Evolutionary conservation across 2,329 filamentous ascomycete species (phyloP).

Genomic region (Nannizzia gypsea): DNA sequence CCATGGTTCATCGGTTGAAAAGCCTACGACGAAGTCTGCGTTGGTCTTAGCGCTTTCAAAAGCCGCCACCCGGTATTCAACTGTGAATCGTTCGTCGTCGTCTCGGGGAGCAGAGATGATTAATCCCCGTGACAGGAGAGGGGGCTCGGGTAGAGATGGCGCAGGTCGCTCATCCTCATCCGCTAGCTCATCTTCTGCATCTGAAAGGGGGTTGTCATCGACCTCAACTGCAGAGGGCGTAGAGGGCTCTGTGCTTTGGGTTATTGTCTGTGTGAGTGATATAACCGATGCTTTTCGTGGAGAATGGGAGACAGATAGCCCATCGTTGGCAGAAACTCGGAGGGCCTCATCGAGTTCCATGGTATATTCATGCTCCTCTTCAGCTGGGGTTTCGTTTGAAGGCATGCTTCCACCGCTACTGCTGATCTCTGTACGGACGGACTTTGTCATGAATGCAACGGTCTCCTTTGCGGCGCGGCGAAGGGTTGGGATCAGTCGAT

Average conservation of each 20-base stretch:
- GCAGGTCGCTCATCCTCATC: conserved; percentile 6
- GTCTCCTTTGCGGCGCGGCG: conserved; percentile 32
- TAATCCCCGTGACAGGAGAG: conserved; percentile 27
- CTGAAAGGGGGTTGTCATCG: conserved; percentile 6
- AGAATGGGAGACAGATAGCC: conserved; percentile 7
- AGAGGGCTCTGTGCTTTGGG: conserved; percentile 26
- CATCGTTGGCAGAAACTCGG: background rate
- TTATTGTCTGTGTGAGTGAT: conserved; percentile 31
- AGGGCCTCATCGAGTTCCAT: background rate
- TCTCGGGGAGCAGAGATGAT: conserved; percentile 27
- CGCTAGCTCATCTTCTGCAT: conserved; percentile 8
- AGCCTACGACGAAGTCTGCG: conserved; percentile 31
- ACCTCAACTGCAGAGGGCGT: conserved; percentile 9
- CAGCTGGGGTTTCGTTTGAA: background rate
- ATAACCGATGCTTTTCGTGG: conserved; percentile 31
- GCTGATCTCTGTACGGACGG: conserved; percentile 32
- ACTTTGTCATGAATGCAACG: conserved; percentile 28
- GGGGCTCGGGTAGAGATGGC: conserved; percentile 19
- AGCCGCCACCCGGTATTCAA: conserved; percentile 25
- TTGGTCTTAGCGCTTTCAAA: conserved; percentile 30
- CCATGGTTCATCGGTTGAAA: conserved; percentile 27
- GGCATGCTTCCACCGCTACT: conserved; percentile 16
- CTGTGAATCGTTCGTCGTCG: conserved; percentile 22
- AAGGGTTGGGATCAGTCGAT: conserved; percentile 32
- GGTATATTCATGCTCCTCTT: background rate